Conservation (phyloP, 495 filamentous ascomycete species). For the Apiosordaria backusii region DNA sequence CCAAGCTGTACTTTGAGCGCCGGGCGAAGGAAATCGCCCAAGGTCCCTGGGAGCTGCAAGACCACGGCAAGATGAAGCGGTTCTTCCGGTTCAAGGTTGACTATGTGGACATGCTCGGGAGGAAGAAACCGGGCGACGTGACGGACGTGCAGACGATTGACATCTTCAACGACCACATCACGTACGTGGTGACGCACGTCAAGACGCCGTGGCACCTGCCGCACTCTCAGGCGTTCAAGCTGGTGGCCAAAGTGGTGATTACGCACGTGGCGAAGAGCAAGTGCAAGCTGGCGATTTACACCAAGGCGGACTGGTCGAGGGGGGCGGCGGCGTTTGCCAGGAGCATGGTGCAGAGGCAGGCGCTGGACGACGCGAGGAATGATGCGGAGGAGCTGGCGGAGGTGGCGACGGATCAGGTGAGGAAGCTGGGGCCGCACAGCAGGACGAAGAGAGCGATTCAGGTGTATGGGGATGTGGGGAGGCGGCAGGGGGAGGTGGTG, state of each 20-base stretch:
- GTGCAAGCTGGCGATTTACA: conserved; percentile 86
- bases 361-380: conserved; percentile 71
- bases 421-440: conserved; percentile 73
- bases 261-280: conserved; percentile 88
- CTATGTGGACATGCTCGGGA: conserved; percentile 61
- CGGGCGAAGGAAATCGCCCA: conserved; percentile 78
- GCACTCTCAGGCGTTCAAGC: conserved; percentile 68
- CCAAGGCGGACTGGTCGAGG: conserved; percentile 74
- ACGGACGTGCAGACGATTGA: conserved; percentile 88
- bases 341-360: conserved; percentile 74
- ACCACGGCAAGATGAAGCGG: conserved; percentile 64
- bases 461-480: conserved; percentile 82
- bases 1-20: conserved; percentile 82
- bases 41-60: conserved; percentile 72
- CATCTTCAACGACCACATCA: conserved; percentile 87
- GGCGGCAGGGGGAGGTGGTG: conserved; percentile 59
- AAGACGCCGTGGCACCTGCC: conserved; percentile 92
- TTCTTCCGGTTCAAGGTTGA: conserved; percentile 79
- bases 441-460: conserved; percentile 86
- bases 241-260: conserved; percentile 89
- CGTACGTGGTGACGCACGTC: conserved; percentile 87
- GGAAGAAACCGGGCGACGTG: conserved; percentile 55
- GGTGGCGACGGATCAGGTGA: conserved; percentile 81
- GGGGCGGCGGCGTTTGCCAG: conserved; percentile 61
- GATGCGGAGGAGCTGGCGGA: conserved; percentile 84